Evolutionary conservation across 1,284 basidiomycete species (phyloP), one percentile per base, ranked within the genome.

Genomic region (Tilletiaria anomala): DNA sequence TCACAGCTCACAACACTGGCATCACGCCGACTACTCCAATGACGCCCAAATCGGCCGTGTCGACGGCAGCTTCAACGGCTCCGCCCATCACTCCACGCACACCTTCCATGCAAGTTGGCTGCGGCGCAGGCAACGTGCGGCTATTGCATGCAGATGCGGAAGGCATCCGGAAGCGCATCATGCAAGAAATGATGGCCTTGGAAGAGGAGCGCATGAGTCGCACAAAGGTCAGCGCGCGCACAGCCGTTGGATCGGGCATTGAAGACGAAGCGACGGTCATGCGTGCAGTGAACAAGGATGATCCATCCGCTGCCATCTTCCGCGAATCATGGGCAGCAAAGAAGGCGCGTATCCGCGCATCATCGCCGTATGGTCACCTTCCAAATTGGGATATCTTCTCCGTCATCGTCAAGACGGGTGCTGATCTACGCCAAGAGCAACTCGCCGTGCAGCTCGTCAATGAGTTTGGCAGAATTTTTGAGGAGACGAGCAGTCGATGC

Each of bases 401-500:
- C 6, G 86, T 96, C 37, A 99, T 99, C 51, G 87, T 99, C 65
- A 99, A 99, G 71, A 96, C 89, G 3, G 93, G 91, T 2, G 88
- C 83, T 20, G 93, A 99, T 69, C 70, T 99, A 40, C 78, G 93
- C 37, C 93, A 99, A 70, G 93, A 99, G 67, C 93, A 97, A 69
- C 75, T 99, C 20, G 93, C 93, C 5, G 84, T 89, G 6, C 88
- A 94, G 64, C 76, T 99, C 6, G 91, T 99, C 45, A 80, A 74
- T 53, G 83, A 91, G 61, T 96, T 99, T 64, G 80, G 83, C 47
- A 73, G 78, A 44, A 94, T 99, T 60, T 99, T 88, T 87, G 78
- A 79, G 55, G 89, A 96, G 33, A 51, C 52, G 16, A 48, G 51
- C 2, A 50, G 41, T 11, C 35, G 42, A 4, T 61, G 59, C 35